Evolutionary conservation across 495 filamentous ascomycete genomes (phyloP).

Genomic region (Sphaerosporella brunnea): DNA sequence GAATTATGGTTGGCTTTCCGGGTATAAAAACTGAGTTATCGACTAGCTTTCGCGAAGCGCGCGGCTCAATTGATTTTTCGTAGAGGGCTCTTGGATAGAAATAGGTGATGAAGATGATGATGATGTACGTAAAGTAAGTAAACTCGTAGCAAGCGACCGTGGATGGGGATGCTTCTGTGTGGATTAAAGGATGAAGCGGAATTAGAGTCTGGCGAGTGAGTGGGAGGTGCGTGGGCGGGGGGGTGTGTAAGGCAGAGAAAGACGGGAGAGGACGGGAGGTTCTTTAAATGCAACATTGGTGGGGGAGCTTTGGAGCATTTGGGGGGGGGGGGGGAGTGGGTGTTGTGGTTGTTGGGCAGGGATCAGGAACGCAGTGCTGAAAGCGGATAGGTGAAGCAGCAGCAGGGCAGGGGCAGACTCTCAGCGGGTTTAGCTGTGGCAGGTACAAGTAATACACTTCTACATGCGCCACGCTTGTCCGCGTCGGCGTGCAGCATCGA

Average conservation of each 20-base stretch:
- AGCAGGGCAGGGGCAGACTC: too few relatives aligned
- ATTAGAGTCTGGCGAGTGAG: too few relatives aligned
- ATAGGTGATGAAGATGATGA: conserved; percentile 8
- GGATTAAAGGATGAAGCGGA: conserved; percentile 5
- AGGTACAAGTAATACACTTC: too few relatives aligned
- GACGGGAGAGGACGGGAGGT: conserved; percentile 18
- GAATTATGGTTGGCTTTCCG: conserved; percentile 14
- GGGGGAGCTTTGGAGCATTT: too few relatives aligned
- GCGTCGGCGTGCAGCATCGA: too few relatives aligned
- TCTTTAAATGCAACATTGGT: too few relatives aligned
- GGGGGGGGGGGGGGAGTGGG: too few relatives aligned
- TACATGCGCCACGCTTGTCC: too few relatives aligned
- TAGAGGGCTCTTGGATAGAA: neutral
- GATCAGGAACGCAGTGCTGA: too few relatives aligned
- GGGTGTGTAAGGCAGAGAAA: conserved; percentile 25
- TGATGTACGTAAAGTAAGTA: neutral
- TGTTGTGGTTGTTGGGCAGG: too few relatives aligned
- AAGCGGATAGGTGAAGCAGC: too few relatives aligned
- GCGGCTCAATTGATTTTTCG: neutral
- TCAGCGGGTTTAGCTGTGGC: too few relatives aligned
- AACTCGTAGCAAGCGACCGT: conserved; percentile 4
- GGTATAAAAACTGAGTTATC: neutral
- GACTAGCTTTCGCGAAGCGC: neutral
- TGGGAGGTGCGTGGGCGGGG: conserved; percentile 12
- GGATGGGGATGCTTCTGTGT: conserved; percentile 5